Evolutionary conservation across 768 basidiomycete genomes (phyloP), one percentile per base, ranked within the genome.

Genomic region (Boletus bicolor): DNA sequence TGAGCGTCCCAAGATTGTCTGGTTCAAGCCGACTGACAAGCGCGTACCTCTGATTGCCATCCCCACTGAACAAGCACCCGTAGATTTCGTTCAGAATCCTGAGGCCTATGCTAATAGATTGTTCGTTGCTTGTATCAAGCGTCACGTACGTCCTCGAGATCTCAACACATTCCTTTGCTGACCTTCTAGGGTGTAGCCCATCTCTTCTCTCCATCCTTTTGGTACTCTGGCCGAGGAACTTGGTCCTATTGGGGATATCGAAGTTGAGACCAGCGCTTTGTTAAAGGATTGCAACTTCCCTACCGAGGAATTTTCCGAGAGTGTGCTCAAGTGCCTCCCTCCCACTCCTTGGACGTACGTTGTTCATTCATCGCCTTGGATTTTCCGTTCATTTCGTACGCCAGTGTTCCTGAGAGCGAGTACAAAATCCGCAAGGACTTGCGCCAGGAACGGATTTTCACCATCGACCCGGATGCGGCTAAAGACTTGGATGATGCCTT

Each of bases 21-120:
- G 97, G 97, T 98, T 99, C 82, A 96, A 98, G 76, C 97, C 97
- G 5, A 98, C 96, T 28, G 95, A 98, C 77, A 99, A 99, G 73
- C 91, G 97, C 54, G 97, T 99, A 1, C 97, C 97, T 43, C 81
- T 98, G 41, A 98, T 99, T 66, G 97, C 97, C 53, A 99, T 99
- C 59, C 96, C 95, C 8, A 98, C 97, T 7, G 97, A 99, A 67
- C 97, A 99, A 73, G 96, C 97, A 0, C 97, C 97, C 7, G 82
- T 81, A 17, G 95, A 98, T 72, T 99, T 99, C 68, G 86, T 99
- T 44, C 92, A 96, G 72, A 91, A 92, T 68, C 87, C 95, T 2
- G 96, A 97, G 60, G 80, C 80, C 2, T 99, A 98, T 71, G 85
- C 85, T 21, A 82, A 98, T 75, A 89, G 84, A 66, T 77, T 98